Evolutionary conservation across 257 asterid genomes (phyloP).

Genomic region (Solanum sparsipilum): DNA sequence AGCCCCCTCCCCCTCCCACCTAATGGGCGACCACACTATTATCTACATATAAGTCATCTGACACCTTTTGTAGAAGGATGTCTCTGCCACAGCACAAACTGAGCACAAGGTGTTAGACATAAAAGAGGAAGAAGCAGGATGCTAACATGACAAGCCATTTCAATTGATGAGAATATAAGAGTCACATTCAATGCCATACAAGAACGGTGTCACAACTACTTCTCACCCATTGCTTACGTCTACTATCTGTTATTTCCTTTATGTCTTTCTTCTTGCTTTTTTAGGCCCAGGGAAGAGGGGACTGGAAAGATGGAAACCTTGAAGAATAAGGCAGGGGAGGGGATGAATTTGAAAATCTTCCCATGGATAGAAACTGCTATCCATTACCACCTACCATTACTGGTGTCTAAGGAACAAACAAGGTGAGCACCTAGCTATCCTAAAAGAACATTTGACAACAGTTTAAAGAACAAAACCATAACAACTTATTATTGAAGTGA

Average conservation of each 20-base stretch:
- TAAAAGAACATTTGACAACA: neutral
- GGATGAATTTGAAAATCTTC: neutral
- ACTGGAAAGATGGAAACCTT: neutral
- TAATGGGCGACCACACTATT: neutral
- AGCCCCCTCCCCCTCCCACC: neutral
- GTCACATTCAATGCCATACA: neutral
- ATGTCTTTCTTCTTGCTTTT: neutral
- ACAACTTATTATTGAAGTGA: neutral
- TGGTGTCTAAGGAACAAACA: neutral
- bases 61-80: neutral
- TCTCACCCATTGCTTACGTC: neutral
- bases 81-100: neutral
- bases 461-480: neutral
- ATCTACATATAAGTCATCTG: neutral
- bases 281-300: neutral
- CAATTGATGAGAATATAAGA: neutral
- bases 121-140: neutral
- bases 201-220: neutral
- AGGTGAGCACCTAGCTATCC: neutral
- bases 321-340: neutral
- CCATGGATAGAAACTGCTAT: neutral
- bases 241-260: neutral
- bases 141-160: neutral
- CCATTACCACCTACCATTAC: neutral
- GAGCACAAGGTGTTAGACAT: neutral